Evolutionary conservation across 169 alveolate genomes (phyloP), one percentile per base, ranked within the genome.

Genomic region (Plasmodium vivax): DNA sequence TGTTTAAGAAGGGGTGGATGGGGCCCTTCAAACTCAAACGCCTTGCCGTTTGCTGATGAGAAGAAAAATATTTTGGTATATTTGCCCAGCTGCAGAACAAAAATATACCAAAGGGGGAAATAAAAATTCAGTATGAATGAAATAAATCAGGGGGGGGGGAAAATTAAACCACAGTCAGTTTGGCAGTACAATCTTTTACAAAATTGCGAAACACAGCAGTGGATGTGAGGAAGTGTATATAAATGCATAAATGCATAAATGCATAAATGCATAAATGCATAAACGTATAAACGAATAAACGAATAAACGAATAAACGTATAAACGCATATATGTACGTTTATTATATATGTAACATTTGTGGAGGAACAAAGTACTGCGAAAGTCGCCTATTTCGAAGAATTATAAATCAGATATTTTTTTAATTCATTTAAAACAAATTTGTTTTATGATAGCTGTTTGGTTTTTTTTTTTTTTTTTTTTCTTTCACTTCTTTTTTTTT

Each of bases 71-170:
- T 16, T 56, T 32, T 34, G 38, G 58, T 83, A 56, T 83, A 32
- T 83, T 83, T 84, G 32, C 83, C 30, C 73, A 71, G 92, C 41
- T 84, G 58, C 92, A 84, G 92, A 84, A 84, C 92, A 84, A 75
- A 84, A 84, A 85, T 38, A 84, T 74, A 56, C 38, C 43, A 84
- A 85, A 10, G 82, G 62, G 72, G 72, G 72, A 47, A 38, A 38
- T 79, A 79, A 41, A 23, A 41, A 36, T 79, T 41, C 62, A 79
- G n/a, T 41, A 38, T 79, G 36, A 19, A 79, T 41, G 62, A 79
- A 79, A 79, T 79, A 74, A 74, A 74, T 74, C 23, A 74, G 27
- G 83, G 19, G 32, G 56, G 41, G 68, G 68, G 43, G n/a, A 83
- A 83, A 83, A 56, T 83, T 83, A 83, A 83, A 83, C 58, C 43